Evolutionary conservation across 1,139 yeast genomes (phyloP).

Genomic region (Maudiozyma humilis): DNA sequence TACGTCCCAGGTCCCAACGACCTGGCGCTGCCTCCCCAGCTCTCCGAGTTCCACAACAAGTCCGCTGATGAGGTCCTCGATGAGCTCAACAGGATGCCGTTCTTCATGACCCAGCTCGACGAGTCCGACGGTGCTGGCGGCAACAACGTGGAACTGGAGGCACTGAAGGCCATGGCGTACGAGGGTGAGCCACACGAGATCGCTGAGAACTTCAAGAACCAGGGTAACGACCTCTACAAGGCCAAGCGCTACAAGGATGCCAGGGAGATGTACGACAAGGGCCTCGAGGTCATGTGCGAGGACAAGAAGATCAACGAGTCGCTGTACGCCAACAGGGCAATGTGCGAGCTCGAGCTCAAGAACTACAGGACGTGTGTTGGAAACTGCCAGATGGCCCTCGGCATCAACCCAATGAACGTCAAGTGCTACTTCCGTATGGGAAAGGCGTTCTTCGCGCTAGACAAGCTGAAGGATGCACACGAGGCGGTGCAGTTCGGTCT

Average conservation of each 20-base stretch:
- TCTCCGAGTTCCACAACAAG: constrained; percentile 56
- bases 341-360: constrained; percentile 76
- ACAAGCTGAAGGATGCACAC: constrained; percentile 62
- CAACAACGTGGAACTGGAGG: constrained; percentile 69
- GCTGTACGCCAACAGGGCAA: constrained; percentile 75
- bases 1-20: constrained; percentile 71
- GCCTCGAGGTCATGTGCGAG: constrained; percentile 60
- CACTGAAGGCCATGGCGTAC: constrained; percentile 81
- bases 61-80: constrained; percentile 68
- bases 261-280: constrained; percentile 68
- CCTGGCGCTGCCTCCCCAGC: constrained; percentile 77
- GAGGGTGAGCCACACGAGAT: constrained; percentile 94
- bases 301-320: constrained; percentile 47
- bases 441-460: constrained; percentile 65
- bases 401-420: constrained; percentile 56
- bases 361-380: constrained; percentile 82
- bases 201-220: constrained; percentile 81
- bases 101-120: constrained; percentile 86
- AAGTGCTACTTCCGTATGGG: constrained; percentile 86
- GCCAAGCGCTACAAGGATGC: constrained; percentile 68
- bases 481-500: constrained; percentile 60
- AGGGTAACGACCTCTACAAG: constrained; percentile 83
- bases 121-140: constrained; percentile 73
- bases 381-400: constrained; percentile 71
- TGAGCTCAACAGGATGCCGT: constrained; percentile 79